Evolutionary conservation across 371 early-diverging fungal genomes (phyloP), one percentile per base, ranked within the genome.

Genomic region (Saksenaea vasiformis): DNA sequence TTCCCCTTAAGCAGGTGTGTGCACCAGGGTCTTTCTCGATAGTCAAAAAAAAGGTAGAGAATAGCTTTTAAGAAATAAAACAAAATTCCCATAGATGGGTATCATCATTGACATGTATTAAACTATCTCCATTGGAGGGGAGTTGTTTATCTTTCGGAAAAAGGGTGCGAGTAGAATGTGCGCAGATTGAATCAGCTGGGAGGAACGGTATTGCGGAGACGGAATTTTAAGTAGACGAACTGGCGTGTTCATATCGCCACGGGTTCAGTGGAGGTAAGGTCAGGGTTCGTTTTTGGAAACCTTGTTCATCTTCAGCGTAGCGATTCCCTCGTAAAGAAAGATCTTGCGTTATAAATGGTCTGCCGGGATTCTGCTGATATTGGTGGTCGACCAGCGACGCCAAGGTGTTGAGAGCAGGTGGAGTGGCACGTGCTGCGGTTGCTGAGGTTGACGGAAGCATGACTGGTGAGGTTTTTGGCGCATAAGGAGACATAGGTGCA

Each of bases 311-410:
- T 39, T n/a, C 39, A 47, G 2, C 51, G 24, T 10, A 9, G 24
- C 8, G 51, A 8, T 47, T 47, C 10, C 24, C 51, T 47, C 22
- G 0, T 26, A 22, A 22, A 22, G 51, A 47, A 5, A 22, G 51
- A n/a, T 17, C 24, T 41, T 69, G 66, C n/a, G 70, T 60, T n/a
- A 61, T 68, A 53, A 60, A 68, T 28, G 68, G 54, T 15, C 56
- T 38, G 5, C 60, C 56, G 24, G 60, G 47, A 57, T 66, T 55
- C 24, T 58, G 54, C 56, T 59, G 57, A 15, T 57, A 57, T n/a
- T 63, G 58, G 64, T 62, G 60, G 60, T 78, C 79, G 67, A 68
- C 79, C 66, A 75, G 71, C 66, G 79, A 76, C 44, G 73, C 72
- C 56, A 78, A 61, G 58, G 61, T 60, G 51, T 78, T 70, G 13